Conservation (phyloP, 2,329 filamentous ascomycete genomes). For the Exophiala lecanii-corni region DNA sequence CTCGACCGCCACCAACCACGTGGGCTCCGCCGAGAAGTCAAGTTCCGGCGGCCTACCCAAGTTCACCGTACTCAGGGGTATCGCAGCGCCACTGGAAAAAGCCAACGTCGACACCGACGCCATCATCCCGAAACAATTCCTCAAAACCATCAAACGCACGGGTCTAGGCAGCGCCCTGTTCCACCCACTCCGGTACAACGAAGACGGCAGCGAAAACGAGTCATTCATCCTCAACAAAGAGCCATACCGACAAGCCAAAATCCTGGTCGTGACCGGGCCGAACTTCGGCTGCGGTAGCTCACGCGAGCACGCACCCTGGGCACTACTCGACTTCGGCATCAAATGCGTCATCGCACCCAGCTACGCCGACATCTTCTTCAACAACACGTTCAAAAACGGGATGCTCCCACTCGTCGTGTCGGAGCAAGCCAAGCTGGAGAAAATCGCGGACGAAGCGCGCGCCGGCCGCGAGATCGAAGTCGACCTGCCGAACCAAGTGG, state of each 20-base stretch:
- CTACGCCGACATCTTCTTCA: slow-evolving; percentile 93
- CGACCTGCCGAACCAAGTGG: slow-evolving; percentile 77
- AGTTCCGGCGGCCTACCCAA: slow-evolving; percentile 67
- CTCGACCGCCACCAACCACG: slow-evolving; percentile 60
- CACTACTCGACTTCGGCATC: slow-evolving; percentile 93
- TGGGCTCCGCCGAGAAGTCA: slow-evolving; percentile 41
- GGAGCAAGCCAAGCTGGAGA: slow-evolving; percentile 58
- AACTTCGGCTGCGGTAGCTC: slow-evolving; percentile 96
- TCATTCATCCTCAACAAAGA: slow-evolving; percentile 88
- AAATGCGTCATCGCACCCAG: slow-evolving; percentile 87
- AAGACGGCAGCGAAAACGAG: slow-evolving; percentile 68
- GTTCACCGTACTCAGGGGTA: slow-evolving; percentile 78
- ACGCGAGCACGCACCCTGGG: slow-evolving; percentile 95
- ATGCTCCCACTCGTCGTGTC: slow-evolving; percentile 83
- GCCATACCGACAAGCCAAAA: slow-evolving; percentile 78
- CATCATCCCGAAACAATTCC: slow-evolving; percentile 98
- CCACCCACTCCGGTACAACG: slow-evolving; percentile 72
- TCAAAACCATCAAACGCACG: slow-evolving; percentile 98
- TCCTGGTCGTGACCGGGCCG: slow-evolving; percentile 81
- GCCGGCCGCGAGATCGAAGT: slow-evolving; percentile 82
- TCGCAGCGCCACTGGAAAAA: slow-evolving; percentile 80
- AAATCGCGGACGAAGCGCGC: slow-evolving; percentile 70
- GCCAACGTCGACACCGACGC: slow-evolving; percentile 97
- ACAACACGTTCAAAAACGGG: slow-evolving; percentile 99
- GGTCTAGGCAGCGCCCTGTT: slow-evolving; percentile 87